Evolutionary conservation across 176 grass and related monocot species (phyloP).

Genomic region (Alopecurus myosuroides): DNA sequence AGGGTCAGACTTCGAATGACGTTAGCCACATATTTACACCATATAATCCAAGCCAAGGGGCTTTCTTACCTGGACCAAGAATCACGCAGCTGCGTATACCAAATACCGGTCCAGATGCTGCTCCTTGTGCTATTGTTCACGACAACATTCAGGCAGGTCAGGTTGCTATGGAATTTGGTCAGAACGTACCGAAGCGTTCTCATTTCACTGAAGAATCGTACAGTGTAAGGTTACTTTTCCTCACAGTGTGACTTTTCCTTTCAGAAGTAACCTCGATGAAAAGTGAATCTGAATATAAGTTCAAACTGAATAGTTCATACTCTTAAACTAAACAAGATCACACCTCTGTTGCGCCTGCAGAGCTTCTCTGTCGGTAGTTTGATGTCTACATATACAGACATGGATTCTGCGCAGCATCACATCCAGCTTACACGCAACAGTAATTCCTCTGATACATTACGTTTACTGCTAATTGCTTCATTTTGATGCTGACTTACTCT

Average conservation of each 20-base stretch:
- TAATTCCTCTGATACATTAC: conserved; percentile 5
- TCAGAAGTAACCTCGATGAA: neutral
- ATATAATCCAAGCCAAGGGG: conserved; percentile 17
- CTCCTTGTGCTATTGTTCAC: neutral
- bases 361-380: neutral
- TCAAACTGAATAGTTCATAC: neutral
- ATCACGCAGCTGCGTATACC: conserved; percentile 9
- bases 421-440: conserved; percentile 17
- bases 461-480: neutral
- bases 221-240: conserved; percentile 19
- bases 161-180: neutral
- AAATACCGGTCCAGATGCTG: neutral
- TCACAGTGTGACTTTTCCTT: neutral
- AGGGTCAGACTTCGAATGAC: conserved; percentile 21
- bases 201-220: conserved; percentile 18
- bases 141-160: conserved; percentile 12
- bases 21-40: conserved; percentile 4
- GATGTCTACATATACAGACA: neutral
- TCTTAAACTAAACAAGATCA: conserved; percentile 10
- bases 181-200: neutral
- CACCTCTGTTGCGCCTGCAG: conserved; percentile 21
- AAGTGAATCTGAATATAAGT: neutral
- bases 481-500: conserved; percentile 11
- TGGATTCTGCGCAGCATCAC: conserved; percentile 22
- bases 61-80: conserved; percentile 22